Base-by-base conservation (phyloP, 768 basidiomycete genomes). In the Artomyces pyxidatus region DNA sequence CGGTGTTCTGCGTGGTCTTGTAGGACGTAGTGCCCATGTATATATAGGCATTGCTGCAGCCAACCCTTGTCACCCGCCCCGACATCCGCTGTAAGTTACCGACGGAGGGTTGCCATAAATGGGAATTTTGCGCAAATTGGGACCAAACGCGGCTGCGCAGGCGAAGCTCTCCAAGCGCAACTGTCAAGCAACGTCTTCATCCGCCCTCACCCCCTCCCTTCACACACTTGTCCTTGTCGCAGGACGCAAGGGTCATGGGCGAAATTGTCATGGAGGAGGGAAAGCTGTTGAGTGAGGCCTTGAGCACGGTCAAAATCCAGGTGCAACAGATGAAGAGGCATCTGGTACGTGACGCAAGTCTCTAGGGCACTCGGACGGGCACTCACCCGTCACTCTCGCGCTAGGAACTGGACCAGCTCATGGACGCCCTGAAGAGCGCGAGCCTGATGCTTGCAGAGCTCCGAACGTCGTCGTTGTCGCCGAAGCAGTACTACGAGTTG, bases 401-500 rank as follows among this genome's bases (percentile, higher is more conserved):
- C 10, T 60, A 96, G 93, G 91, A 98, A 65, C 69, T 82, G 57
- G 95, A 98, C 70, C 88, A 93, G 62, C 84, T 98, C 53, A 99
- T 99, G 96, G 95, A 99, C 65, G 95, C 92, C 11, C 75, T 98
- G 60, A 98, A 99, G 71, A 87, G 87, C 50, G 94, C 96, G 2
- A 96, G 93, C 61, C 77, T 93, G 50, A 98, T 98, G 95, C 81
- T 99, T 44, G 90, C 92, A 10, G 96, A 98, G 62, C 75, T 98
- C 21, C 78, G 96, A 48, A 98, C 95, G 0, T 92, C 88, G 2
- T 89, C 89, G 9, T 74, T 98, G 56, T 87, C 88, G 2, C 90
- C 93, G 10, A 99, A 99, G 63, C 93, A 97, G 63, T 99, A 99
- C 68, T 98, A 98, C 65, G 96, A 98, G 71, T 82, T 98, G 29